Evolutionary conservation across 2,329 filamentous ascomycete species (phyloP), one percentile per base, ranked within the genome.

Genomic region (Corynespora cassiicola): DNA sequence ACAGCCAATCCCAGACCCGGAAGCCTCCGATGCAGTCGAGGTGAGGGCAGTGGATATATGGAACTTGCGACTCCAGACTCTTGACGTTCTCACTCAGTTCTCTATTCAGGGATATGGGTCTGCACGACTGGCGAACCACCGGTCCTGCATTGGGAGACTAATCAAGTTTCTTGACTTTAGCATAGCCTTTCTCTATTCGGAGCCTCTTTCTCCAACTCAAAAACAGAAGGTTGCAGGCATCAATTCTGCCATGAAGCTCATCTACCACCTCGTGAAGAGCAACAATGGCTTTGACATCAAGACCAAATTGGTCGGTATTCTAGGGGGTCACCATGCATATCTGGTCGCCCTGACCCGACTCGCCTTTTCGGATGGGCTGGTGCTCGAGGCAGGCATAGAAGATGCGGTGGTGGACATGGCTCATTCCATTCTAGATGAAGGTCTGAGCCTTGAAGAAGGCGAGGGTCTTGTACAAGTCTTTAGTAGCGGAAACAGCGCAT

Each of bases 371-470:
- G 89, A 95, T 45, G 86, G 89, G 19, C 68, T 88, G 7, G 79
- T 94, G 8, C 76, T 95, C 18, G 90, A 96, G 67, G 75, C 77
- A 2, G 85, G 85, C 0, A 86, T 95, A 36, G 86, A 87, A 22
- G 81, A 86, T 18, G 88, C 89, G 48, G 88, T 90, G 1, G 81
- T 86, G 1, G 88, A 92, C 48, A 84, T 86, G 67, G 92, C 94
- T 3, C 85, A 92, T 54, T 83, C 87, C 58, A 74, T 99, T 47
- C 68, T 97, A 24, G 90, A 96, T 63, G 75, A 89, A 45, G 82
- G 84, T 2, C 81, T 96, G 15, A 94, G 88, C 36, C 86, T 90
- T 0, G 88, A 95, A 52, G 85, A 88, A 61, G 85, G 84, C 0
- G 84, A 87, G 60, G 81, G 78, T 8, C 69, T 86, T 30, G 56